Evolutionary conservation across 805 yeast genomes (phyloP).

Genomic region (Starmerella vaccinii): DNA sequence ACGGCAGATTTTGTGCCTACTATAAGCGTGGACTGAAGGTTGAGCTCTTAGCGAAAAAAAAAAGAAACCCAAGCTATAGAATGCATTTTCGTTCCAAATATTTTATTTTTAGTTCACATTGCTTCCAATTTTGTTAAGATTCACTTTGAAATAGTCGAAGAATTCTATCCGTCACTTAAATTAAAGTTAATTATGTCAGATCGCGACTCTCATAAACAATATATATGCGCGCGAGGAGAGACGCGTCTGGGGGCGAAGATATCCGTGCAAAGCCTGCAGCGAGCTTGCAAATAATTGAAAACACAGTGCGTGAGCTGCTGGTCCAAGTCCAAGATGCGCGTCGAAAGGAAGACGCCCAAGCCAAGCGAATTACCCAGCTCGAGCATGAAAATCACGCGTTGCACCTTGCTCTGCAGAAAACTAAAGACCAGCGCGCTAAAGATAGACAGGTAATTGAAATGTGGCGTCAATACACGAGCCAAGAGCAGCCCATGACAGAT

Average conservation of each 20-base stretch:
- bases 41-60: too few relatives aligned
- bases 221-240: not conserved
- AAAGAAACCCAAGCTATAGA: too few relatives aligned
- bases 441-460: constrained; percentile 6
- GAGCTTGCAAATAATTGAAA: not conserved
- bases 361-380: not conserved
- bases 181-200: not conserved
- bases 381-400: constrained; percentile 11
- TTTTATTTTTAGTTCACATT: too few relatives aligned
- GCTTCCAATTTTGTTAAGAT: too few relatives aligned
- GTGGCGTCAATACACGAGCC: constrained; percentile 9
- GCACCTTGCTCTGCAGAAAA: not conserved
- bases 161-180: too few relatives aligned
- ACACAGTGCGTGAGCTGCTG: constrained; percentile 23
- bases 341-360: not conserved
- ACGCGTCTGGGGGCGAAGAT: not conserved
- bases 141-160: too few relatives aligned
- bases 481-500: constrained; percentile 4
- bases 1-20: constrained; percentile 45
- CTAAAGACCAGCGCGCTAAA: constrained; percentile 4
- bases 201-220: not conserved
- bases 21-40: not conserved
- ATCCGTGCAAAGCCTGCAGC: not conserved
- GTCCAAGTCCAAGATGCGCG: not conserved
- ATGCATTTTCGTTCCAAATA: too few relatives aligned